phyloP scores from a whole-genome alignment of 2,329 filamentous ascomycete species.

The Magnaporthiopsis incrustans region DNA sequence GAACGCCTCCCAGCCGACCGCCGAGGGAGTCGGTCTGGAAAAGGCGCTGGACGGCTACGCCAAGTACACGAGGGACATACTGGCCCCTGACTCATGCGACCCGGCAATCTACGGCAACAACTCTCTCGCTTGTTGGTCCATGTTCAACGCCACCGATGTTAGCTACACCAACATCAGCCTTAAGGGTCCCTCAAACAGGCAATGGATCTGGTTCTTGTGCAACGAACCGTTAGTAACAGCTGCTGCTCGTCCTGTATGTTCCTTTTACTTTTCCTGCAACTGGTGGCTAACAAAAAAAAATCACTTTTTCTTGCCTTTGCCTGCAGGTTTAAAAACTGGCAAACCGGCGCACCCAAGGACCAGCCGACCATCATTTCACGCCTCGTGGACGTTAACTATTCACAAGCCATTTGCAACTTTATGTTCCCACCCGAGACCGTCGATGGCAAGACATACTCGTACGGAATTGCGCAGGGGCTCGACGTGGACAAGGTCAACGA shows the following conservation, averaged over 20 bases:
- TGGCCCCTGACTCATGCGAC: constrained; percentile 34
- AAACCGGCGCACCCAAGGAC: constrained; percentile 34
- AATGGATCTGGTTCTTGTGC: constrained; percentile 49
- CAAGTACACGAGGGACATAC: constrained; percentile 33
- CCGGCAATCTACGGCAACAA: constrained; percentile 35
- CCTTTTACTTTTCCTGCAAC: too few species aligned
- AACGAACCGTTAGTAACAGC: constrained; percentile 29
- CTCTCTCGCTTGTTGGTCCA: constrained; percentile 32
- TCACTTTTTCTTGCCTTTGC: not conserved
- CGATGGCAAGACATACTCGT: constrained; percentile 12
- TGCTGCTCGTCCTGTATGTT: not conserved
- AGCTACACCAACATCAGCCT: constrained; percentile 27
- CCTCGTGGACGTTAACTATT: constrained; percentile 25
- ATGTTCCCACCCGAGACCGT: constrained; percentile 30
- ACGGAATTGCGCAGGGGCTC: constrained; percentile 24
- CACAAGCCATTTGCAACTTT: constrained; percentile 32
- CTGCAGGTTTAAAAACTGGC: constrained; percentile 26
- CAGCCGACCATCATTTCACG: constrained; percentile 33
- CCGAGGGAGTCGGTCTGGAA: constrained; percentile 40
- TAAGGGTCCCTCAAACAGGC: constrained; percentile 35
- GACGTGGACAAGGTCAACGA: constrained; percentile 25
- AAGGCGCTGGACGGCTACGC: constrained; percentile 47
- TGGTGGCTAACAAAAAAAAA: not conserved
- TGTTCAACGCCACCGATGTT: constrained; percentile 35
- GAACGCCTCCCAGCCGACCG: constrained; percentile 30